Base-by-base conservation (phyloP, 2,329 filamentous ascomycete genomes). In the Pseudogymnoascus pannorum region DNA sequence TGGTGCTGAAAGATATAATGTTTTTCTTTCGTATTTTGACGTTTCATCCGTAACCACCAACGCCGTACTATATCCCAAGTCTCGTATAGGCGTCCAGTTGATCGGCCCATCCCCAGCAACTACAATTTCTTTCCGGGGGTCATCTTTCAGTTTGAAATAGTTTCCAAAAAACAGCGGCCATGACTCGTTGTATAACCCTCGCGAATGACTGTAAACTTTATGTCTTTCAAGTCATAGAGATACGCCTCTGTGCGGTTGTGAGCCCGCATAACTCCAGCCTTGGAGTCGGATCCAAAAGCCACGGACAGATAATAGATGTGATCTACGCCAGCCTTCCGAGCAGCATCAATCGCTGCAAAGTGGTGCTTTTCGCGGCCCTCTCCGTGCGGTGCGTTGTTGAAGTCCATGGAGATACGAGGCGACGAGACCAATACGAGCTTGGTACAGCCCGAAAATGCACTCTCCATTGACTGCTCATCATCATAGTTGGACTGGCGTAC, bases 351-450 rank as follows among this genome's bases (percentile, higher is more conserved):
- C 2, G 66, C 67, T 1, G 22, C 58, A 22, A 68, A 62, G 44
- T 69, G 65, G 2, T 61, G 61, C n/a, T 61, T 64, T 29, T 66
- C 64, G 6, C 64, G 64, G 1, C 66, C 66, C 2, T 62, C 26
- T 7, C 64, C 64, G 2, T 59, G 38, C 2, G 75, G 74, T 6
- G 79, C 74, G 61, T 77, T 78, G 62, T 75, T 74, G 6, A 77
- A 78, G 29, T 78, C 63, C 42, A 67, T 59, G 8, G 59, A 57
- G n/a, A 68, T 69, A 5, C 66, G 60, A 5, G 68, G 68, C 0
- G 64, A 64, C 29, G 72, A 74, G n/a, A 74, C 66, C 12, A 68
- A 67, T 62, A 70, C 79, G 54, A 81, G 59, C 33, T 64, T 65
- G 26, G 24, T 59, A 36, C 64, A 64, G 24, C 61, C 63, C 20